Percentiles rank a stretch among this genome's conserved stretches.
phyloP scores from a whole-genome alignment of 176 grass and related monocot species.

The Oryza officinalis region DNA sequence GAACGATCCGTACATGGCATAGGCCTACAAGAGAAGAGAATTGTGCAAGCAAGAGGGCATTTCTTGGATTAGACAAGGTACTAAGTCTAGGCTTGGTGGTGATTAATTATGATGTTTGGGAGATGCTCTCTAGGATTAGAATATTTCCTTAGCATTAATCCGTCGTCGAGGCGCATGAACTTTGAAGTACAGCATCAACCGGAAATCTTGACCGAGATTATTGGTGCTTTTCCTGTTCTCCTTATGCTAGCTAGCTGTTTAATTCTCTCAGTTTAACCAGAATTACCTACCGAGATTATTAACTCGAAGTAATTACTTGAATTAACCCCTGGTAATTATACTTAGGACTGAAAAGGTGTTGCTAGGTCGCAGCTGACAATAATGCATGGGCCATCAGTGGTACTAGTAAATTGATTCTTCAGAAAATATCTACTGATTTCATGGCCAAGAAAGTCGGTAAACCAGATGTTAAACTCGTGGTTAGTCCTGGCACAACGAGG shows the following conservation, averaged over 20 bases:
- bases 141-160: not conserved
- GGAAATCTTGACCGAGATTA: not conserved
- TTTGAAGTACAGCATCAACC: not conserved
- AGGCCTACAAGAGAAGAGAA: too few species aligned
- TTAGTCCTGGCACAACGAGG: not conserved
- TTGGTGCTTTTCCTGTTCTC: too few species aligned
- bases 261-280: not conserved
- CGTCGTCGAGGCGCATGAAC: not conserved
- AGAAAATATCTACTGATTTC: not conserved
- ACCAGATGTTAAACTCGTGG: not conserved
- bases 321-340: not conserved
- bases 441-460: not conserved
- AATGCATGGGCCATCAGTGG: too few species aligned
- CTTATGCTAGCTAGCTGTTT: not conserved
- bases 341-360: too few species aligned
- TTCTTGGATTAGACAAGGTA: constrained; percentile 2
- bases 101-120: not conserved
- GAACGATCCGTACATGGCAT: not conserved
- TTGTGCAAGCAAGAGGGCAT: not conserved
- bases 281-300: too few species aligned
- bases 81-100: not conserved
- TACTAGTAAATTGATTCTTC: not conserved
- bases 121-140: not conserved
- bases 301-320: not conserved
- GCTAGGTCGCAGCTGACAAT: too few species aligned